Evolutionary conservation across 78 protist genomes (phyloP).

Genomic region (Diacronema lutheri): DNA sequence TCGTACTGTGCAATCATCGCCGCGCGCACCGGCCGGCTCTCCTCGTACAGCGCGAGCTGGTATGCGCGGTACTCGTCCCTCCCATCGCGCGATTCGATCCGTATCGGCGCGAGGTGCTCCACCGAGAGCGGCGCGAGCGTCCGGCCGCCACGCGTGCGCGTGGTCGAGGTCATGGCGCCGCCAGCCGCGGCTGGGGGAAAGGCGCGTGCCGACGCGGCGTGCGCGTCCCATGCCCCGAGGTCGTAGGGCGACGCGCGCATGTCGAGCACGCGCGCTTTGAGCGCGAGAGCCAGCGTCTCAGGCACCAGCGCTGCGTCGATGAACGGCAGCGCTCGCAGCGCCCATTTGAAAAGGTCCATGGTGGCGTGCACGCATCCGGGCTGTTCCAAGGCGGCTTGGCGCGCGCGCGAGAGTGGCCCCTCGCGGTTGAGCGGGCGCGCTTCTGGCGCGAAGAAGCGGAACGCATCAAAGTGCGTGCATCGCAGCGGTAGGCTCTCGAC

Average conservation of each 20-base stretch:
- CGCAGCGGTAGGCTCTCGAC: background rate
- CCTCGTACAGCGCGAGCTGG: no score
- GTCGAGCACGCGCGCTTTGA: constrained; percentile 9
- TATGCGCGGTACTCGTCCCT: no score
- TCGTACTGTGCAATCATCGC: no score
- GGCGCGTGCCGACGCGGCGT: background rate
- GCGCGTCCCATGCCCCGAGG: background rate
- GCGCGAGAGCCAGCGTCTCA: background rate
- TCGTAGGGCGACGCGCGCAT: constrained; percentile 27
- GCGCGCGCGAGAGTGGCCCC: background rate
- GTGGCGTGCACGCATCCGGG: constrained; percentile 29
- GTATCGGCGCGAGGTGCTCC: no score
- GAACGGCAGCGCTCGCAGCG: background rate
- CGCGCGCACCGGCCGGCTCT: no score
- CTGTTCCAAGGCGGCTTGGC: background rate
- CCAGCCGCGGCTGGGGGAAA: no score
- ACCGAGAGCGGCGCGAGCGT: no score
- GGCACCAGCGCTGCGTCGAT: background rate
- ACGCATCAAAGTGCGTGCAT: constrained; percentile 29
- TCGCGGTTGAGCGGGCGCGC: background rate
- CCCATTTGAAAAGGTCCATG: constrained; percentile 21
- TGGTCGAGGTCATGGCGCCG: no score
- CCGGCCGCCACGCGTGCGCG: no score
- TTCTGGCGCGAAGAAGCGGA: constrained; percentile 13
- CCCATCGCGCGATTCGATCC: no score